Conservation (phyloP, 1,139 yeast species). For the Zygosaccharomyces pseudobailii region DNA sequence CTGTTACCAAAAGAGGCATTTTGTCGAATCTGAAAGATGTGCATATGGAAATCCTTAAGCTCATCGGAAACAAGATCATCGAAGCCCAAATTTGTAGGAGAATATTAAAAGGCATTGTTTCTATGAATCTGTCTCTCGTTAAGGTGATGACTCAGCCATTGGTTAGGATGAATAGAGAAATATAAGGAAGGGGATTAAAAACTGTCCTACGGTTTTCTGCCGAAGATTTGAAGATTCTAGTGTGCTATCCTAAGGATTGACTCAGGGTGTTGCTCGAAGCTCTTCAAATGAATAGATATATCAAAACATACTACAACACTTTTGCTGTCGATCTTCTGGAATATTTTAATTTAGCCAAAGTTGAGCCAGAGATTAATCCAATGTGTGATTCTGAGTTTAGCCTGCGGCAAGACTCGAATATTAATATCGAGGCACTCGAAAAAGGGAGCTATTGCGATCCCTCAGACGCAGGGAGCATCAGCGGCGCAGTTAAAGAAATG, state of each 20-base stretch:
- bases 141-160: neutral
- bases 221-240: neutral
- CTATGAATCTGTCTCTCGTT: no score
- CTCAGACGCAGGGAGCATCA: neutral
- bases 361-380: neutral
- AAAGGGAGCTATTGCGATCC: neutral
- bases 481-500: conserved; percentile 2
- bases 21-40: neutral
- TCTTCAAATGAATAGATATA: neutral
- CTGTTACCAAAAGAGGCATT: neutral
- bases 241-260: neutral
- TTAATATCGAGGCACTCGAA: neutral
- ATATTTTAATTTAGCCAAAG: neutral
- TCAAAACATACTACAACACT: neutral
- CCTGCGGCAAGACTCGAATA: neutral
- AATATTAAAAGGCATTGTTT: no score
- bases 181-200: neutral
- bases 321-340: conserved; percentile 2
- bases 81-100: neutral
- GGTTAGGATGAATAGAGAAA: neutral
- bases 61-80: neutral
- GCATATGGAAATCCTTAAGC: neutral
- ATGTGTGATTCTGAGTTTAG: neutral
- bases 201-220: no score
- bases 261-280: no score